Conservation (phyloP, 2,329 filamentous ascomycete genomes). For the Fusarium aywerte region DNA sequence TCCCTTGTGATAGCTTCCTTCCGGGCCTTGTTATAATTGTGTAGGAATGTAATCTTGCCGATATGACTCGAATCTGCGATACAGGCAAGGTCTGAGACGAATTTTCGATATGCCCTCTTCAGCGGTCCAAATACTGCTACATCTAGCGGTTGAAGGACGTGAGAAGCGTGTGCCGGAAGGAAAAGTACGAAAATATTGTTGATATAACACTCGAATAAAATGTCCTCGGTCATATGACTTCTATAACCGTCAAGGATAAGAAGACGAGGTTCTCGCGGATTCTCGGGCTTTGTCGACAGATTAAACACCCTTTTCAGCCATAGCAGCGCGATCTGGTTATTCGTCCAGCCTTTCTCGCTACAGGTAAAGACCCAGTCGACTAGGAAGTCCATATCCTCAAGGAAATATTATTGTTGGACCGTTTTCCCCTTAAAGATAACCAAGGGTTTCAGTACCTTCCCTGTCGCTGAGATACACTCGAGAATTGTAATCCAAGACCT, state of each 20-base stretch:
- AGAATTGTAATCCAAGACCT: background rate
- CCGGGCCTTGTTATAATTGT: background rate
- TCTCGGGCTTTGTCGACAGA: background rate
- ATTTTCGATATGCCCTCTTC: background rate
- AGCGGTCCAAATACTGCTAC: background rate
- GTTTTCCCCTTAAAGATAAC: background rate
- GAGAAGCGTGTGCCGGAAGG: background rate
- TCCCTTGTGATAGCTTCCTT: background rate
- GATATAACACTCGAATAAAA: background rate
- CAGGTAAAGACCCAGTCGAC: background rate
- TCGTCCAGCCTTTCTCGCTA: background rate
- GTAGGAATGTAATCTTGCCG: background rate
- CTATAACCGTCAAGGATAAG: background rate
- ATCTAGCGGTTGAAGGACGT: background rate
- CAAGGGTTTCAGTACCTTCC: background rate
- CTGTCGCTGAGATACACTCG: background rate
- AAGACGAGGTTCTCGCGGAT: background rate
- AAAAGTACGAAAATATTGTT: background rate
- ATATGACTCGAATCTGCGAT: background rate
- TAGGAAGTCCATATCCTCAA: background rate
- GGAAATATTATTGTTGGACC: background rate
- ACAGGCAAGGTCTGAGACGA: background rate
- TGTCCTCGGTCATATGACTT: background rate
- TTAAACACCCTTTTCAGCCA: background rate
- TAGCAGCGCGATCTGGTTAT: background rate